Evolutionary conservation across 2,329 filamentous ascomycete genomes (phyloP), one percentile per base, ranked within the genome.

Genomic region (Tolypocladium album): DNA sequence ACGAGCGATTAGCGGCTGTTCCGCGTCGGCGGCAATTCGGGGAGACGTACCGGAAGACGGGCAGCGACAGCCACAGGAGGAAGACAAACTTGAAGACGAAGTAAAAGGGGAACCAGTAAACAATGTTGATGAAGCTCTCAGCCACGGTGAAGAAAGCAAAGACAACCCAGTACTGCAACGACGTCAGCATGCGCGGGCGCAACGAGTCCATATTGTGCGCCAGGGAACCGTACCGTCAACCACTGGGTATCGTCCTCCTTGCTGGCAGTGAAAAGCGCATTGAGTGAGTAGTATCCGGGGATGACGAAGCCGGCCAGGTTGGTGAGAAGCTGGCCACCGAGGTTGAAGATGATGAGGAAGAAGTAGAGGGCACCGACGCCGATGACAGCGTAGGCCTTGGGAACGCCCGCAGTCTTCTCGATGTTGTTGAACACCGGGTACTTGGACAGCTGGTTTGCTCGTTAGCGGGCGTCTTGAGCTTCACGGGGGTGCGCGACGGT

Each of bases 31-130:
- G 34, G 11, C 8, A 52, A 24, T 24, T 39, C 45, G 58, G 34
- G 34, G 31, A 27, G 55, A 80, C 88, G 74, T 88, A 97, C 93
- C 82, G 82, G 82, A 95, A 97, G 76, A 90, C 84, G 75, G 94
- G 94, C 71, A 99, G 91, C 69, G 93, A 87, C 80, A 99, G 92
- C 94, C 94, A 99, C 75, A 99, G 87, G 70, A 97, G 84, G 75
- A 97, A 89, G 73, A 95, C 81, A 74, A 99, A 97, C 85, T 99
- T 99, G 89, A 99, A 97, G 74, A 92, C 93, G 79, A 90, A 99
- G 88, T 99, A 99, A 82, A 99, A 99, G 73, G 94, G 89, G 82
- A 95, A 91, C 90, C 90, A 95, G 84, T 94, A 94, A 64, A 93
- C 89, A 64, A 91, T 88, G 77, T 83, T 92, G 71, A 95, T 78